Percentiles rank a stretch among this genome's conserved stretches.
Conservation (phyloP, 164 flowering plant genomes). For the Kingdonia uniflora region DNA sequence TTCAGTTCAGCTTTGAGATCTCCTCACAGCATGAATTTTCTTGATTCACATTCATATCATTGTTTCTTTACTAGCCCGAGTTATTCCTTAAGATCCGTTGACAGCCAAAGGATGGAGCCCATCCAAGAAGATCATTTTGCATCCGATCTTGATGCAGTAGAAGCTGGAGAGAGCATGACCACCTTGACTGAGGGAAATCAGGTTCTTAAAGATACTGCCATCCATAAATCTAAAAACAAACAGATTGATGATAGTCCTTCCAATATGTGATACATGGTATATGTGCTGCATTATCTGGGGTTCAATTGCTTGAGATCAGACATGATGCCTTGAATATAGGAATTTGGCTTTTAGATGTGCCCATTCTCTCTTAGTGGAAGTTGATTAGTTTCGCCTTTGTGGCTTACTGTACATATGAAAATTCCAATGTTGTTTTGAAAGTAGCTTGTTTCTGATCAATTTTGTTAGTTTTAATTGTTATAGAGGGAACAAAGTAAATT, state of each 20-base stretch:
- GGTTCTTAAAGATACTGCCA: conserved; percentile 15
- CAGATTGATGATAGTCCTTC: conserved; percentile 59
- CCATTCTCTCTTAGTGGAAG: conserved; percentile 8
- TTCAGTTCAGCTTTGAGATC: conserved; percentile 57
- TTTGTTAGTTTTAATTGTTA: conserved; percentile 20
- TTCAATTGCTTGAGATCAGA: not conserved
- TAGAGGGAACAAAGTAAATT: conserved; percentile 10
- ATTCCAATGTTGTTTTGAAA: not conserved
- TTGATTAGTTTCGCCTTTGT: conserved; percentile 7
- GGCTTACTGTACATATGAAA: conserved; percentile 25
- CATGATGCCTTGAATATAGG: not conserved
- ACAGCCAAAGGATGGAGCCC: conserved; percentile 29
- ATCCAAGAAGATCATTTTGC: conserved; percentile 32
- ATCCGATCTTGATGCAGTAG: conserved; percentile 25
- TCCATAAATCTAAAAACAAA: conserved; percentile 17
- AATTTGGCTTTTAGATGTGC: not conserved
- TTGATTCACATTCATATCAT: conserved; percentile 25
- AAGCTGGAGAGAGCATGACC: conserved; percentile 22
- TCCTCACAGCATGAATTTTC: conserved; percentile 25
- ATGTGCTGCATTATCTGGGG: conserved; percentile 7
- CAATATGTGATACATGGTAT: conserved; percentile 6
- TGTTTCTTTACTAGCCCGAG: conserved; percentile 29
- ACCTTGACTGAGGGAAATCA: conserved; percentile 17
- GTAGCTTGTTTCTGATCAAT: conserved; percentile 13
- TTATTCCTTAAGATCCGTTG: conserved; percentile 24